Percentiles rank a stretch among this genome's conserved stretches.
phyloP scores from a whole-genome alignment of 345 rosid species.

The Boechera retrofracta region DNA sequence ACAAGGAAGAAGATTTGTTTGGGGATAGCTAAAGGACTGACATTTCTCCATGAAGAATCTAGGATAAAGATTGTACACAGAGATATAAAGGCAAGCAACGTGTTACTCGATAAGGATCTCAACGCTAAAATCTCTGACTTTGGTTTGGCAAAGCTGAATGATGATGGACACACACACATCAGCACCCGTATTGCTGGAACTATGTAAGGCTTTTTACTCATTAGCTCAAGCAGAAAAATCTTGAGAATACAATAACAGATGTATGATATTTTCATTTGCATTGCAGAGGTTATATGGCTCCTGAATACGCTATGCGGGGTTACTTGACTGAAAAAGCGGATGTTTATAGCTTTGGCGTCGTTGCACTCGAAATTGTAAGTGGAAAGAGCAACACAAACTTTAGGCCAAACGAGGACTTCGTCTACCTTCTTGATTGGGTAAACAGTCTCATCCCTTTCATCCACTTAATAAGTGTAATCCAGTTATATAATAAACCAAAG shows the following conservation, averaged over 20 bases:
- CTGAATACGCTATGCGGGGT: constrained; percentile 86
- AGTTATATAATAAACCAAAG: background rate
- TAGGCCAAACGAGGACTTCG: constrained; percentile 75
- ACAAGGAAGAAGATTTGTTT: constrained; percentile 70
- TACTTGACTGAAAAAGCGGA: constrained; percentile 68
- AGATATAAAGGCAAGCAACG: constrained; percentile 92
- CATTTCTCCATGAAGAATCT: constrained; percentile 86
- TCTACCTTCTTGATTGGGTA: constrained; percentile 91
- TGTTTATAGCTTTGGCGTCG: constrained; percentile 50
- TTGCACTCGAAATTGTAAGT: constrained; percentile 51
- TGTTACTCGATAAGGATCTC: constrained; percentile 80
- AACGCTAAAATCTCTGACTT: constrained; percentile 92
- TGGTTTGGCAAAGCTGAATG: constrained; percentile 86
- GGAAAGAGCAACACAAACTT: constrained; percentile 84
- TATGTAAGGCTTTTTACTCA: constrained; percentile 56
- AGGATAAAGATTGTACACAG: constrained; percentile 86
- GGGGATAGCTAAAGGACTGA: constrained; percentile 79
- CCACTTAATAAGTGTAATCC: background rate
- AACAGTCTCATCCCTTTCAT: constrained; percentile 10
- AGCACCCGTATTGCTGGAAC: constrained; percentile 93
- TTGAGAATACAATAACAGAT: constrained; percentile 2
- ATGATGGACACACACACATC: constrained; percentile 83
- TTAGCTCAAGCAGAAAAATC: background rate
- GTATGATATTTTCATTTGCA: constrained; percentile 17
- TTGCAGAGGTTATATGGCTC: constrained; percentile 61